Evolutionary conservation across 2,329 filamentous ascomycete species (phyloP).

Genomic region (Trichoderma guizhouense): DNA sequence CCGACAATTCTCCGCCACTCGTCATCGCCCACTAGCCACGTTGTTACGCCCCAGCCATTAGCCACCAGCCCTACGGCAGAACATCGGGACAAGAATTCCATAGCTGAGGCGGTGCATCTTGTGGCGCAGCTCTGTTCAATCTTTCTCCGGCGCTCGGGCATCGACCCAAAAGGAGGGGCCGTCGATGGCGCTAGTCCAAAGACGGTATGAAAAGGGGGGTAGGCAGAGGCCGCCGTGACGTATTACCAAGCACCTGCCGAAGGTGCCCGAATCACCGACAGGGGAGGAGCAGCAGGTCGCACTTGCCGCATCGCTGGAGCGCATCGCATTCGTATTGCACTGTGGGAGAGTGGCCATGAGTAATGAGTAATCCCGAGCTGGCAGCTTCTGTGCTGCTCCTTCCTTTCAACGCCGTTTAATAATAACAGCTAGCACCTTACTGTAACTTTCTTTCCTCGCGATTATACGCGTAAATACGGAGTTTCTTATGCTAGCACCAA

Average conservation of each 20-base stretch:
- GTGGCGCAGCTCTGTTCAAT: not conserved
- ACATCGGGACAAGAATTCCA: not conserved
- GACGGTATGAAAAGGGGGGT: not conserved
- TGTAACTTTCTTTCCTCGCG: not conserved
- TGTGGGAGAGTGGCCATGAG: not conserved
- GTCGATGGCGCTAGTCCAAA: not conserved
- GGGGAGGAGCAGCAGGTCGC: not conserved
- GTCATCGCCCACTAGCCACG: not conserved
- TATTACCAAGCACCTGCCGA: slow-evolving; percentile 17
- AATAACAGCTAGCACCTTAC: not conserved
- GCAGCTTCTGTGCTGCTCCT: not conserved
- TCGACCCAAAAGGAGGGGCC: not conserved
- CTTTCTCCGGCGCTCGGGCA: not conserved
- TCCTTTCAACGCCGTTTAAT: not conserved
- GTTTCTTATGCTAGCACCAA: not conserved
- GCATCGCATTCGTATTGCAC: not conserved
- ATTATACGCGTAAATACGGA: slow-evolving; percentile 4
- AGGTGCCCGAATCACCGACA: slow-evolving; percentile 13
- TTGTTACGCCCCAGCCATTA: not conserved
- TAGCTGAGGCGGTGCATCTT: not conserved
- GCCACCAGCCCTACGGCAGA: not conserved
- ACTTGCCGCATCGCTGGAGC: not conserved
- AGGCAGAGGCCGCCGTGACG: slow-evolving; percentile 11
- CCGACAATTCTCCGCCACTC: not conserved
- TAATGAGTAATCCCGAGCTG: not conserved